phyloP scores from a whole-genome alignment of 2,329 filamentous ascomycete genomes.

The Parafenestella ontariensis region DNA sequence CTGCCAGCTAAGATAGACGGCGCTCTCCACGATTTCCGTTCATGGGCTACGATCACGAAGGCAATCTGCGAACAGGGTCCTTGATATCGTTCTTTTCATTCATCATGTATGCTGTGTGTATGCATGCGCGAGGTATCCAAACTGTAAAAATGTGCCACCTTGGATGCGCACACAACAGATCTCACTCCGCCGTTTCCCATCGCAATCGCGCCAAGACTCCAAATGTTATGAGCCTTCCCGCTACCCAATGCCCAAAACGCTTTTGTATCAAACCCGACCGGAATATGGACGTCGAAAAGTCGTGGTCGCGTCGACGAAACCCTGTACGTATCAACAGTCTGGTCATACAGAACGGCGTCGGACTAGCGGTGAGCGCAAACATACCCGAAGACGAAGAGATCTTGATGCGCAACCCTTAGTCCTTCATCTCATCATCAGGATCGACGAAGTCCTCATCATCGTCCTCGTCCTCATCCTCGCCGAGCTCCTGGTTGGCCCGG shows the following conservation, averaged over 20 bases:
- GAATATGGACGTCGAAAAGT: constrained; percentile 24
- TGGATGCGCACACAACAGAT: constrained; percentile 20
- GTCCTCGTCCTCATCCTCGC: constrained; percentile 76
- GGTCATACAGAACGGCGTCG: neutral
- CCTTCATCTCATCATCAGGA: constrained; percentile 74
- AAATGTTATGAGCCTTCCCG: constrained; percentile 26
- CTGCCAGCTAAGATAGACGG: no score
- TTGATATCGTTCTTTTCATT: constrained; percentile 7
- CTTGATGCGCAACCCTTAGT: constrained; percentile 43
- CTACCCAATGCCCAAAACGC: constrained; percentile 32
- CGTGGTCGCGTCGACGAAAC: constrained; percentile 27
- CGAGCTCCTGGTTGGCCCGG: constrained; percentile 83
- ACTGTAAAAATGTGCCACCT: constrained; percentile 13
- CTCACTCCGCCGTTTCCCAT: constrained; percentile 19
- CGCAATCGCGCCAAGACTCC: constrained; percentile 39
- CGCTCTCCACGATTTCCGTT: neutral
- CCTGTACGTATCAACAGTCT: constrained; percentile 1
- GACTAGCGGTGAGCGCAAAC: constrained; percentile 9
- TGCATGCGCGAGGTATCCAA: constrained; percentile 16
- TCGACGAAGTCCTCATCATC: constrained; percentile 75
- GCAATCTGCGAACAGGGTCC: neutral
- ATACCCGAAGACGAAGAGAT: constrained; percentile 29
- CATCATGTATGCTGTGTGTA: constrained; percentile 18
- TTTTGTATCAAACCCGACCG: constrained; percentile 25
- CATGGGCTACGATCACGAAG: neutral